These are phyloP conservation scores for Backusella parvicylindrica DNA, from an alignment of 192 early-diverging fungal genomes.

Conservation along the genomic window DNA sequence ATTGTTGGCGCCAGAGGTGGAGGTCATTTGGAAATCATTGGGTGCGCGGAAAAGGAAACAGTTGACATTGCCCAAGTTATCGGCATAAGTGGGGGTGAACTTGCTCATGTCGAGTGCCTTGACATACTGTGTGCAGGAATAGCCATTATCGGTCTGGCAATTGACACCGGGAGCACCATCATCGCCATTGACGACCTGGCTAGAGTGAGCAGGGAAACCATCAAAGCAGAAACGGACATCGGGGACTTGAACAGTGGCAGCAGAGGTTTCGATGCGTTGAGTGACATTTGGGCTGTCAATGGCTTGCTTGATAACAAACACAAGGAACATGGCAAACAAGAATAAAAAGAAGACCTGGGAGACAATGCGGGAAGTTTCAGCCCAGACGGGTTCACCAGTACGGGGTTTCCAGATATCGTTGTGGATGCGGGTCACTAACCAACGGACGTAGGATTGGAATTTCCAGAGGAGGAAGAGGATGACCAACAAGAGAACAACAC, in stretches of 20 bases:
- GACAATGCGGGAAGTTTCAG: conserved; percentile 31
- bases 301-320: conserved; percentile 30
- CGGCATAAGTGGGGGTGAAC: conserved; percentile 22
- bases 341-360: conserved; percentile 32
- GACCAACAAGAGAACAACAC: conserved; percentile 19
- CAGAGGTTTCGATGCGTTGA: conserved; percentile 18
- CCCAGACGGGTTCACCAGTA: conserved; percentile 35
- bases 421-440: conserved; percentile 25
- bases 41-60: conserved; percentile 32
- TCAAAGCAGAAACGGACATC: conserved; percentile 39
- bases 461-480: conserved; percentile 26
- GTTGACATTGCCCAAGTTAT: conserved; percentile 22
- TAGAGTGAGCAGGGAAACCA: conserved; percentile 14
- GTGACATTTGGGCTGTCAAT: conserved; percentile 31
- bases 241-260: conserved; percentile 21
- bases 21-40: conserved; percentile 21
- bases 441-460: conserved; percentile 25
- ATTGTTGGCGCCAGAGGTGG: conserved; percentile 31
- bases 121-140: conserved; percentile 20
- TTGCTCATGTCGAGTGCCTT: conserved; percentile 19
- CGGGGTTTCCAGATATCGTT: conserved; percentile 34
- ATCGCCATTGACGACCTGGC: neutral
- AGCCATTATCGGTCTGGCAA: conserved; percentile 27
- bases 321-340: conserved; percentile 29
- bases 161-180: conserved; percentile 16